Percentiles rank a stretch among this genome's conserved stretches.
phyloP scores from a whole-genome alignment of 208 protist species.

The Balamuthia mandrillaris region DNA sequence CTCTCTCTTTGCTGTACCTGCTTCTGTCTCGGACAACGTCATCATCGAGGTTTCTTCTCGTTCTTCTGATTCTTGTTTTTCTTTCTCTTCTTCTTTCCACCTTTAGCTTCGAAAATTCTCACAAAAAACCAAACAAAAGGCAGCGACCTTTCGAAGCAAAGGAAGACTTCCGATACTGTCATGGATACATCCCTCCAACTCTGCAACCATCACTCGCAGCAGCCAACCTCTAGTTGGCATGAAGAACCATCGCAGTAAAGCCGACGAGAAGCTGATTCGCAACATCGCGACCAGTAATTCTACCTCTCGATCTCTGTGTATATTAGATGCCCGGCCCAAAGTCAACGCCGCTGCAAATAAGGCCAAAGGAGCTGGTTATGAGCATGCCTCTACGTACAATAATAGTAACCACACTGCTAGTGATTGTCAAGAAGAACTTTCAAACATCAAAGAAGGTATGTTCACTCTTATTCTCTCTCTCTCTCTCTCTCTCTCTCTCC shows the following conservation, averaged over 20 bases:
- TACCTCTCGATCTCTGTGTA: constrained; percentile 39
- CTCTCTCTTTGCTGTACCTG: neutral
- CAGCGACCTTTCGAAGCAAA: neutral
- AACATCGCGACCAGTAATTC: constrained; percentile 8
- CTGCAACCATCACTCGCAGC: constrained; percentile 69
- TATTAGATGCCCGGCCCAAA: constrained; percentile 77
- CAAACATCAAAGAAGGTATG: too few relatives aligned
- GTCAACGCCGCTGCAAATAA: constrained; percentile 72
- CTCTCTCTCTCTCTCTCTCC: neutral
- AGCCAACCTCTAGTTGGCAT: constrained; percentile 73
- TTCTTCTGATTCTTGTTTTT: neutral
- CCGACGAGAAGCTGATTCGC: constrained; percentile 30
- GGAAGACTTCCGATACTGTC: constrained; percentile 9
- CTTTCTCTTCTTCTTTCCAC: neutral
- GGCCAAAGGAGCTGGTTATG: constrained; percentile 37
- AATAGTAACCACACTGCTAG: neutral
- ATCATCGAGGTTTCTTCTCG: neutral
- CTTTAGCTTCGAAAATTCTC: neutral
- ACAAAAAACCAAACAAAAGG: neutral
- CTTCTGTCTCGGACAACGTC: neutral
- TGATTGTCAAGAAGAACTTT: too few relatives aligned
- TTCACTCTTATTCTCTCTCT: neutral
- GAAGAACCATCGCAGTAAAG: neutral
- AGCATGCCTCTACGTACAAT: neutral
- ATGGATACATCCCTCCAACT: constrained; percentile 23